Base-by-base conservation (phyloP, 441 rosid genomes). In the Bruguiera hainesii region DNA sequence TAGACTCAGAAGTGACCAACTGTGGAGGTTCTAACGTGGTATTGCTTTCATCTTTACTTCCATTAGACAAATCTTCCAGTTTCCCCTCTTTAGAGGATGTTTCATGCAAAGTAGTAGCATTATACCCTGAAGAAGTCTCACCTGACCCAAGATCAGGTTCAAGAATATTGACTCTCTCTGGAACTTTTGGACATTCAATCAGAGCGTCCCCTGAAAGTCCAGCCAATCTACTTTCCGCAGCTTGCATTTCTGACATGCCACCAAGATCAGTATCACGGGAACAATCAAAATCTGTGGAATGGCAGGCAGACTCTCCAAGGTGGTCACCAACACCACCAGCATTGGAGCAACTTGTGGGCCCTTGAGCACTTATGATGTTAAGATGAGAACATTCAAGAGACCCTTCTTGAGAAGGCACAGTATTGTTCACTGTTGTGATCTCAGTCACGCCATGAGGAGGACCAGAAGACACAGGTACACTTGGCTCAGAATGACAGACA, bases 1-100 rank as follows among this genome's bases (percentile, higher is more conserved):
- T 10, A 61, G 77, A 50, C 21, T 68, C 78, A 65, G 75, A 53
- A 72, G 68, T 42, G 42, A 69, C 64, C 52, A 46, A 52, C 31
- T 61, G 58, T 33, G 64, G 66, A 58, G 79, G 65, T 60, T 68
- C 73, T 21, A 26, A 25, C 21, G 63, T 37, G 56, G 69, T 59
- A 68, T 63, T 49, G 7, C 53, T 39, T 64, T 70, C 42, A 59
- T 70, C 56, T 51, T 57, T 56, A 30, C 6, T 60, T 35, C 72
- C 46, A 25, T 7, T 7, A 59, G 61, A 35, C 56, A 29, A 35
- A 63, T 46, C 71, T 42, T 65, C 79, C 42, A 64, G 49, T 42
- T 57, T 65, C n/a, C 23, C 50, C 55, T 19, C 21, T n/a, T 70
- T 26, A 21, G 58, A 28, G 21, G 56, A 28, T 53, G 60, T 55